Evolutionary conservation across 176 grass and related monocot genomes (phyloP), one percentile per base, ranked within the genome.

Genomic region (Guadua angustifolia): DNA sequence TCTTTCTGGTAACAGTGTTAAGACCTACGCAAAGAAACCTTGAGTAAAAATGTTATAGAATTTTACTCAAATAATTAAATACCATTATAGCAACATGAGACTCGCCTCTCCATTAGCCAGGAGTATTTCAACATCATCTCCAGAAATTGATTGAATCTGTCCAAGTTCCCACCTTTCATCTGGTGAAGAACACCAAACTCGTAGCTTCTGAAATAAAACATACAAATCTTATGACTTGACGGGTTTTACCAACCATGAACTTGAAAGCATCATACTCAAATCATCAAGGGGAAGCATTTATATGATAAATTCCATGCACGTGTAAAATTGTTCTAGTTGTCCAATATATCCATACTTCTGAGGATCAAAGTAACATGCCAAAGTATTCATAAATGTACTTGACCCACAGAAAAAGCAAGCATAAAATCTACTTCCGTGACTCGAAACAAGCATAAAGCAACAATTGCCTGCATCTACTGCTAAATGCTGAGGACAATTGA

Each of bases 91-190:
- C 61, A 87, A 64, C 69, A 87, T 66, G 80, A 73, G 21, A 89
- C 83, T 88, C 78, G 96, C 97, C 83, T 85, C 88, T 74, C 89
- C 91, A 87, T 89, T 84, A 73, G 88, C 78, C 69, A 99, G 81
- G 29, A 90, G 91, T 86, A 99, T 79, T 79, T 92, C 75, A 55
- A 90, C 86, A 42, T 93, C 83, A 88, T 87, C 86, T 79, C 85
- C 93, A 75, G 89, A 91, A 67, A 91, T 59, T 76, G 91, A 94
- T 83, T 94, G 77, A 86, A 99, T 91, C 74, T 90, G 92, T 60
- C 91, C 97, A n/a, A 92, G 81, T 78, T 87, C 86, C 97, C 97
- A 99, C 67, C 92, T 89, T 66, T 66, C 66, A 90, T 96, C 88
- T 32, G 84, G 56, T 76, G 83, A 74, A 72, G 75, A 86, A 78